These are phyloP conservation scores for Aureobasidium namibiae DNA, from an alignment of 2,329 filamentous ascomycete species.

Conservation along the genomic window DNA sequence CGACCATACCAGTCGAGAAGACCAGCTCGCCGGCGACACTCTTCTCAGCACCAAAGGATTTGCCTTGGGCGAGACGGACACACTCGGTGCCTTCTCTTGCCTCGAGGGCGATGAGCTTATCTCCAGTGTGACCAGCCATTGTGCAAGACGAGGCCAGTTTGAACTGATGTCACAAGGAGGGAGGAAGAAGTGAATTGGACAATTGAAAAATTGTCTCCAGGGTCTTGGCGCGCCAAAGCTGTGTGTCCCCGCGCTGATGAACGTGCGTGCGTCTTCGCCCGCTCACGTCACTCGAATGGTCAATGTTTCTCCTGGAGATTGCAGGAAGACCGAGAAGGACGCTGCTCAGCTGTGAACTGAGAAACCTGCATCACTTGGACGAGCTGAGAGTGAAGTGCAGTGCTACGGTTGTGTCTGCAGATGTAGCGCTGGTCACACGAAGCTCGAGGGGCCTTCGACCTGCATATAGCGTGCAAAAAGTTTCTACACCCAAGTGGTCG, in stretches of 20 bases:
- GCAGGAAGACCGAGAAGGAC: neutral
- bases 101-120: constrained; percentile 67
- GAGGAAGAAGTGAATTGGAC: constrained; percentile 7
- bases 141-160: constrained; percentile 11
- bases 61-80: constrained; percentile 66
- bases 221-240: constrained; percentile 7
- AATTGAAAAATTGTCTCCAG: constrained; percentile 7
- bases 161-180: constrained; percentile 11
- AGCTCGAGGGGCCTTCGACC: neutral
- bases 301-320: neutral
- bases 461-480: constrained; percentile 1
- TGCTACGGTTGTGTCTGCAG: neutral
- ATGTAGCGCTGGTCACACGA: neutral
- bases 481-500: constrained; percentile 5
- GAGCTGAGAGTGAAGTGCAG: neutral
- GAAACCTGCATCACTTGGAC: neutral
- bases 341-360: neutral
- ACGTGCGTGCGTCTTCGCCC: neutral
- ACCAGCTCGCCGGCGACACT: constrained; percentile 94
- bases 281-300: neutral
- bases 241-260: neutral
- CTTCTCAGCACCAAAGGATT: constrained; percentile 93
- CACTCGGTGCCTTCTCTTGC: constrained; percentile 71
- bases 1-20: constrained; percentile 99
- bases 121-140: constrained; percentile 17